Percentiles rank a stretch among this genome's conserved stretches.
Conservation (phyloP, 768 basidiomycete species). For the Kockovaella imperatae region DNA sequence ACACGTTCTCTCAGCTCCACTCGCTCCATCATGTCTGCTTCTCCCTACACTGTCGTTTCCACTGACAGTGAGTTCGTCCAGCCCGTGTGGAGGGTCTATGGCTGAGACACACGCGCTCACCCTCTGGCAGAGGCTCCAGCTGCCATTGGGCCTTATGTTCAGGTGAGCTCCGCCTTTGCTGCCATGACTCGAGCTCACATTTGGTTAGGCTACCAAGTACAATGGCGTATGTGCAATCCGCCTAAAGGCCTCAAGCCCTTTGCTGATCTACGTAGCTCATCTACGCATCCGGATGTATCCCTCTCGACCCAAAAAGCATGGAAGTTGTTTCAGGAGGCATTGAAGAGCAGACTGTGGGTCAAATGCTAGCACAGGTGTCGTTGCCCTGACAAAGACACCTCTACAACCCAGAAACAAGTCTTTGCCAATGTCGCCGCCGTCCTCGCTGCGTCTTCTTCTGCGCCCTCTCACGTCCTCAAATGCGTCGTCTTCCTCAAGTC, state of each 20-base stretch:
- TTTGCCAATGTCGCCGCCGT: conserved; percentile 78
- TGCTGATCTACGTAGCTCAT: conserved; percentile 48
- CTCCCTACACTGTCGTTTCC: conserved; percentile 41
- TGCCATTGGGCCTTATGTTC: conserved; percentile 56
- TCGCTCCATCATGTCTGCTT: conserved; percentile 23
- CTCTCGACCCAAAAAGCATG: conserved; percentile 65
- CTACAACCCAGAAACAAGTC: conserved; percentile 54
- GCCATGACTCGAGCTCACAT: not conserved
- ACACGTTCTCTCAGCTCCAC: not conserved
- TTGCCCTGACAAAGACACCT: not conserved
- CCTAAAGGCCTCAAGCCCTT: not conserved
- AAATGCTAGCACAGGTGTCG: not conserved
- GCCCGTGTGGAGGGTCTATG: not conserved
- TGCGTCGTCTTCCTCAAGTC: conserved; percentile 88
- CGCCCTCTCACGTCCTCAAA: conserved; percentile 75
- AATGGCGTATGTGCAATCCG: conserved; percentile 51
- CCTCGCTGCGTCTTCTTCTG: conserved; percentile 71
- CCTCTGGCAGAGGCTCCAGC: conserved; percentile 41
- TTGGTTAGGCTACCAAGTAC: conserved; percentile 64
- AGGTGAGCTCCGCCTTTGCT: conserved; percentile 19
- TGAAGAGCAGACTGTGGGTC: conserved; percentile 60
- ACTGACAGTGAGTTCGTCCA: conserved; percentile 36
- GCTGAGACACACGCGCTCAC: conserved; percentile 1
- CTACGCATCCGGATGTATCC: conserved; percentile 84
- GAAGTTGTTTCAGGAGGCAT: conserved; percentile 66